Conservation (phyloP, 768 basidiomycete genomes). For the Rhizopogon sp. region DNA sequence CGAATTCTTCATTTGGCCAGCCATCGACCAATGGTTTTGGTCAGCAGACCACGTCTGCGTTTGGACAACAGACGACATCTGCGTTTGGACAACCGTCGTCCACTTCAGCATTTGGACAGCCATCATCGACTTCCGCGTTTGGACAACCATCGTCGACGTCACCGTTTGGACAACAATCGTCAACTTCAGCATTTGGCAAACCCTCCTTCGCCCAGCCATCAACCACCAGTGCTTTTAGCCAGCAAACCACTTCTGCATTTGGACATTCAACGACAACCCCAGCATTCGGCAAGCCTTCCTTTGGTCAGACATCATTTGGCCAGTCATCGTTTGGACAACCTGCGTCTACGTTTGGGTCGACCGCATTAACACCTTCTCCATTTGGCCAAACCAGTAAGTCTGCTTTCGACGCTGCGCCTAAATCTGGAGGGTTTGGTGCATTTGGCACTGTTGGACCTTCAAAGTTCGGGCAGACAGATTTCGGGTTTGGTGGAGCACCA, state of each 20-base stretch:
- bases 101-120: slow-evolving; percentile 20
- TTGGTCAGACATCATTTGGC: slow-evolving; percentile 31
- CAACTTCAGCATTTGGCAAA: slow-evolving; percentile 8
- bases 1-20: slow-evolving; percentile 31
- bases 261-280: slow-evolving; percentile 24
- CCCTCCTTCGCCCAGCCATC: slow-evolving; percentile 11
- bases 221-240: slow-evolving; percentile 11
- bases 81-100: slow-evolving; percentile 26
- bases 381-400: slow-evolving; percentile 16
- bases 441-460: slow-evolving; percentile 25
- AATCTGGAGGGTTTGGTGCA: slow-evolving; percentile 26
- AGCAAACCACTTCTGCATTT: slow-evolving; percentile 18
- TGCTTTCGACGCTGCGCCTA: slow-evolving; percentile 18
- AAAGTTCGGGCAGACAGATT: slow-evolving; percentile 26
- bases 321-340: slow-evolving; percentile 19
- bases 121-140: slow-evolving; percentile 7
- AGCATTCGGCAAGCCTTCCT: slow-evolving; percentile 17
- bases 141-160: slow-evolving; percentile 23
- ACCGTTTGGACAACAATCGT: slow-evolving; percentile 26
- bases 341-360: slow-evolving; percentile 6
- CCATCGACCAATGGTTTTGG: slow-evolving; percentile 19
- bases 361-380: slow-evolving; percentile 7
- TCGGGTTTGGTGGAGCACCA: slow-evolving; percentile 11
- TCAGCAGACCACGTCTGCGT: slow-evolving; percentile 11
- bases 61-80: slow-evolving; percentile 12